Conservation (phyloP, 192 early-diverging fungal genomes). For the Geosiphon pyriformis region DNA sequence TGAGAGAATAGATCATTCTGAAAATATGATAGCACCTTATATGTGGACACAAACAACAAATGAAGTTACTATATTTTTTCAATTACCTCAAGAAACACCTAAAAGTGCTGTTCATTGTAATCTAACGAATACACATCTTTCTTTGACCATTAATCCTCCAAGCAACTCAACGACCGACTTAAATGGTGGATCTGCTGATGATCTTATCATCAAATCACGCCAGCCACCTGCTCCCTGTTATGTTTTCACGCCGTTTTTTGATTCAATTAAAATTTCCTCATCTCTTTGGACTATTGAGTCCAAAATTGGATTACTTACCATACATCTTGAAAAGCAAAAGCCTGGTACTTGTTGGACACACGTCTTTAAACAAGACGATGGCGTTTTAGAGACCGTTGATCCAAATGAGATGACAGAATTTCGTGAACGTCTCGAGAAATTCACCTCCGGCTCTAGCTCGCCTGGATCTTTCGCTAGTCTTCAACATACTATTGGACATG, state of each 20-base stretch:
- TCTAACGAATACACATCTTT: conserved; percentile 42
- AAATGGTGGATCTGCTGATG: not conserved
- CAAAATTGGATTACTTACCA: conserved; percentile 47
- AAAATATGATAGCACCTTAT: conserved; percentile 38
- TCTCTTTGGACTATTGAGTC: conserved; percentile 66
- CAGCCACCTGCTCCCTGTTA: conserved; percentile 14
- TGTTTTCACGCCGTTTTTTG: conserved; percentile 33
- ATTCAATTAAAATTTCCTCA: conserved; percentile 48
- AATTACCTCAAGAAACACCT: conserved; percentile 45
- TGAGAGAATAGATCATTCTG: not conserved
- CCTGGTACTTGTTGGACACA: conserved; percentile 59
- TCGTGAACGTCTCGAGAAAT: conserved; percentile 53
- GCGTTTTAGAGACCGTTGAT: conserved; percentile 59
- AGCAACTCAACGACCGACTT: conserved; percentile 2
- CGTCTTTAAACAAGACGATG: conserved; percentile 55
- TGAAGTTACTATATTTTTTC: conserved; percentile 61
- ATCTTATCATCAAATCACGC: not conserved
- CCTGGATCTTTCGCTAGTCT: not conserved
- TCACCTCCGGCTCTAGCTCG: conserved; percentile 31
- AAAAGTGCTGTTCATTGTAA: conserved; percentile 55
- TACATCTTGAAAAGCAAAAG: conserved; percentile 58
- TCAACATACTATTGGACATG: conserved; percentile 32
- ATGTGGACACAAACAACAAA: conserved; percentile 63
- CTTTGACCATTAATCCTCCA: conserved; percentile 38
- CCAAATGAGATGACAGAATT: conserved; percentile 54